Percentiles rank a stretch among this genome's conserved stretches.
Conservation (phyloP, 2,329 filamentous ascomycete genomes). For the Thelonectria blattea region DNA sequence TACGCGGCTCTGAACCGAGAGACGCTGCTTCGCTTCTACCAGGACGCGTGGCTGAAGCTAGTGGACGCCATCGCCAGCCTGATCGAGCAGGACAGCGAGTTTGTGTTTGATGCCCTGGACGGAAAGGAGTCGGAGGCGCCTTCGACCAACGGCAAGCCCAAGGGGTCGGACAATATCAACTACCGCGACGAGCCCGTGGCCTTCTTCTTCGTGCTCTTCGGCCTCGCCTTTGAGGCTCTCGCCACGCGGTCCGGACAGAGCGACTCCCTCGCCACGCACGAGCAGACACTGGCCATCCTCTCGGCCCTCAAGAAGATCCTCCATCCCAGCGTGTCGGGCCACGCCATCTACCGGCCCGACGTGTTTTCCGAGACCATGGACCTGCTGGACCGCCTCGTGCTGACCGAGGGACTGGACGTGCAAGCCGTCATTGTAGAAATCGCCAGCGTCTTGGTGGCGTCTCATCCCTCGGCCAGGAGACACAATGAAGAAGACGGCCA, state of each 20-base stretch:
- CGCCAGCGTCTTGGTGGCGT: constrained; percentile 84
- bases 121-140: constrained; percentile 70
- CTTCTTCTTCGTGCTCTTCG: constrained; percentile 98
- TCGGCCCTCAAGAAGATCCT: constrained; percentile 93
- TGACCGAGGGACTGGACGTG: constrained; percentile 88
- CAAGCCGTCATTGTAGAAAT: constrained; percentile 95
- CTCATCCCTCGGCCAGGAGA: constrained; percentile 83
- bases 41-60: constrained; percentile 94
- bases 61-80: constrained; percentile 97
- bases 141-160: constrained; percentile 58
- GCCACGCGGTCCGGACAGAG: constrained; percentile 71
- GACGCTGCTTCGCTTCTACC: constrained; percentile 92
- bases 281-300: constrained; percentile 86
- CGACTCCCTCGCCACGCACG: constrained; percentile 67
- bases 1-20: constrained; percentile 95
- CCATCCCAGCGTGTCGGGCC: constrained; percentile 90
- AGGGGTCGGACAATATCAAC: constrained; percentile 87
- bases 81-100: constrained; percentile 96
- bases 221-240: constrained; percentile 93
- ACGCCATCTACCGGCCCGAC: constrained; percentile 94
- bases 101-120: constrained; percentile 95
- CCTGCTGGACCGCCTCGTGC: constrained; percentile 85
- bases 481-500: constrained; percentile 68
- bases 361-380: constrained; percentile 99
- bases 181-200: constrained; percentile 97